phyloP scores from a whole-genome alignment of 148 eudicot species.

The Bassia scoparia region DNA sequence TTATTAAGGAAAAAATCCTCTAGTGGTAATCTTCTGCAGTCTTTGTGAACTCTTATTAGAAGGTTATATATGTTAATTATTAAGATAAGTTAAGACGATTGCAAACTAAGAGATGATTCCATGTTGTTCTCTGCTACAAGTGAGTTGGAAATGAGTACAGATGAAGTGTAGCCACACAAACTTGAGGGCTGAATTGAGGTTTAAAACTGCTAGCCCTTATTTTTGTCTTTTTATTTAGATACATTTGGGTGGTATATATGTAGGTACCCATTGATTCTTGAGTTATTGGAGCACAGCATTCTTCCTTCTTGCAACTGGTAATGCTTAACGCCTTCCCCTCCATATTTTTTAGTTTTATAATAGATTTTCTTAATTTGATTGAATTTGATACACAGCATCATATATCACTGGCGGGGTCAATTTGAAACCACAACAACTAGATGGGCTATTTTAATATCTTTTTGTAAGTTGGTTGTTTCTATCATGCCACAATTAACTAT shows the following conservation, averaged over 20 bases:
- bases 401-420: constrained; percentile 96
- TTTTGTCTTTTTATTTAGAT: background rate
- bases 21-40: background rate
- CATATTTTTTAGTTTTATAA: constrained; percentile 5
- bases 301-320: constrained; percentile 98
- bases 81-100: too few species aligned
- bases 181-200: background rate
- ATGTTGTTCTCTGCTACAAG: background rate
- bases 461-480: constrained; percentile 44
- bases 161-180: background rate
- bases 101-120: background rate
- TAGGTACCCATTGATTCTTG: constrained; percentile 94
- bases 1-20: background rate
- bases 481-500: too few species aligned
- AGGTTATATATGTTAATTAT: background rate
- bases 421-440: constrained; percentile 77
- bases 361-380: background rate
- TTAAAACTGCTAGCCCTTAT: background rate
- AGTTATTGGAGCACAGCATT: constrained; percentile 83
- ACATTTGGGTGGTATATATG: constrained; percentile 1
- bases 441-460: constrained; percentile 89
- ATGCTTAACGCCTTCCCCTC: background rate
- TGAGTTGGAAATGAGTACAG: too few species aligned
- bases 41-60: background rate
- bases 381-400: constrained; percentile 52